Conservation (phyloP, 2,329 filamentous ascomycete genomes). For the Cercospora berteroae region DNA sequence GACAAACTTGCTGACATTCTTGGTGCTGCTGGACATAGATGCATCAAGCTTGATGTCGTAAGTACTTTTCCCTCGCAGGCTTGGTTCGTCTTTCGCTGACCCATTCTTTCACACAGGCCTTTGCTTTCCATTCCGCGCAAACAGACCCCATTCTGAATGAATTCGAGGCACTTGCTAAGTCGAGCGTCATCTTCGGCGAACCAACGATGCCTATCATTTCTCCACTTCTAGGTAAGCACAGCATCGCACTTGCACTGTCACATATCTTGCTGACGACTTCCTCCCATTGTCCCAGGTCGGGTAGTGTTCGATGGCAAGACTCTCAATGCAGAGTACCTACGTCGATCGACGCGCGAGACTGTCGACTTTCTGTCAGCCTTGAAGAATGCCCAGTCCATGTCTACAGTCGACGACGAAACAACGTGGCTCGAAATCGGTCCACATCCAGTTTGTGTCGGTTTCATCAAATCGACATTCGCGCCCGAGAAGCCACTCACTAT, state of each 20-base stretch:
- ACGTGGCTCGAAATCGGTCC: slow-evolving; percentile 50
- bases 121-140: slow-evolving; percentile 37
- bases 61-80: slow-evolving; percentile 36
- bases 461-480: slow-evolving; percentile 16
- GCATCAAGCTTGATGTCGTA: slow-evolving; percentile 27
- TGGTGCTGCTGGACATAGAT: slow-evolving; percentile 11
- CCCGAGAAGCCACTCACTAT: slow-evolving; percentile 10
- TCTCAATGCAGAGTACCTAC: slow-evolving; percentile 30
- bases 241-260: not conserved
- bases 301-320: slow-evolving; percentile 28
- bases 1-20: slow-evolving; percentile 10
- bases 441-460: slow-evolving; percentile 41
- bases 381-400: slow-evolving; percentile 34
- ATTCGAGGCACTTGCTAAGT: slow-evolving; percentile 23
- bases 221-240: slow-evolving; percentile 28
- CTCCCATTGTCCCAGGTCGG: not conserved
- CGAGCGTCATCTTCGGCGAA: slow-evolving; percentile 16
- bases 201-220: slow-evolving; percentile 33
- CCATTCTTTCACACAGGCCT: slow-evolving; percentile 15
- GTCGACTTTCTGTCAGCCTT: slow-evolving; percentile 40
- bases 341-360: slow-evolving; percentile 38
- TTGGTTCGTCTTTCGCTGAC: slow-evolving; percentile 32
- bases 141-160: slow-evolving; percentile 32
- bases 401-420: slow-evolving; percentile 39
- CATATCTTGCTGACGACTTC: not conserved